A percentile compares a stretch with the other conserved stretches of the same genome.
Conservation (phyloP, 2,329 filamentous ascomycete species). For the Dactylonectria estremocensis region DNA sequence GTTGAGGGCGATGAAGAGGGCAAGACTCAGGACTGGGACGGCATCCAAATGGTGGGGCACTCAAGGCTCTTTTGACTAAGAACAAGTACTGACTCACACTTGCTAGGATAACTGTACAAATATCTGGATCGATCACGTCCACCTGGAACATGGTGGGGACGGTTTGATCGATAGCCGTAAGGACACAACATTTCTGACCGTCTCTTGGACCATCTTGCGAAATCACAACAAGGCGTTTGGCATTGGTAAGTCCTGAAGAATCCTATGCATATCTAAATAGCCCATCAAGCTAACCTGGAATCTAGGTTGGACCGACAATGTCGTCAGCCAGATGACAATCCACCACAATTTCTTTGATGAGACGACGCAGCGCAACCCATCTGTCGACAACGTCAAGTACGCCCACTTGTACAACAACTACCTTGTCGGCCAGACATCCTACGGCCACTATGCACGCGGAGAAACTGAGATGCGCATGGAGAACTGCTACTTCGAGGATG, state of each 20-base stretch:
- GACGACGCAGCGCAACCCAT: slow-evolving; percentile 46
- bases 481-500: slow-evolving; percentile 46
- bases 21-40: slow-evolving; percentile 45
- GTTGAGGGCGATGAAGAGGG: slow-evolving; percentile 41
- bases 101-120: slow-evolving; percentile 38
- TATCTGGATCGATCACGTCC: slow-evolving; percentile 48
- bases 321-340: slow-evolving; percentile 42
- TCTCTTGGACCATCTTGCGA: slow-evolving; percentile 45
- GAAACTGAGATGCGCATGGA: slow-evolving; percentile 45
- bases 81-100: neutral
- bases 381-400: slow-evolving; percentile 44
- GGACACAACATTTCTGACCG: slow-evolving; percentile 46
- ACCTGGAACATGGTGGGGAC: slow-evolving; percentile 44
- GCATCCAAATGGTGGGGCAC: slow-evolving; percentile 42
- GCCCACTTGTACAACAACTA: slow-evolving; percentile 50
- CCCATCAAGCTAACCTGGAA: neutral
- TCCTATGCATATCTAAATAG: neutral
- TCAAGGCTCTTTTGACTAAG: neutral
- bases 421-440: slow-evolving; percentile 41
- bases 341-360: slow-evolving; percentile 47
- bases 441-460: slow-evolving; percentile 47
- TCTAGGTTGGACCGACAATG: slow-evolving; percentile 47
- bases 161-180: slow-evolving; percentile 46
- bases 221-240: slow-evolving; percentile 48
- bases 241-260: slow-evolving; percentile 37